These are phyloP conservation scores for Annulohypoxylon stygium DNA, from an alignment of 495 filamentous ascomycete genomes.

Conservation along the genomic window DNA sequence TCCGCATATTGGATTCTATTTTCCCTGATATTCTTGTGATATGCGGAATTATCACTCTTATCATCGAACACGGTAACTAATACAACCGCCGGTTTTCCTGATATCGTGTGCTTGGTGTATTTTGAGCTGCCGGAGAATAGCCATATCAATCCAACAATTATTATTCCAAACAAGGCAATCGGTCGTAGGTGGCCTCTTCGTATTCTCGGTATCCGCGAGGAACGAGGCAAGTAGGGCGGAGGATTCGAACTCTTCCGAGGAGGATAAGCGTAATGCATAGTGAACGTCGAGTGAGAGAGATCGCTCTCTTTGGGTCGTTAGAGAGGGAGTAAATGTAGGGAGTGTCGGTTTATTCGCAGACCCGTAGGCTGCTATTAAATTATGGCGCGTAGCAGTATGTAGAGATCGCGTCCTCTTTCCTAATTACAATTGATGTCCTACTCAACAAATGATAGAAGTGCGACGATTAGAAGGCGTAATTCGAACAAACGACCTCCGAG, in stretches of 20 bases:
- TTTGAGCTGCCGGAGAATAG: slow-evolving; percentile 65
- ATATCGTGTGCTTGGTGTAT: slow-evolving; percentile 55
- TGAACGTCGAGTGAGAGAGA: slow-evolving; percentile 42
- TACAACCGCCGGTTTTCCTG: slow-evolving; percentile 84
- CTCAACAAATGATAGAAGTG: background rate
- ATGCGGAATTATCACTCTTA: slow-evolving; percentile 69
- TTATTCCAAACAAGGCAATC: slow-evolving; percentile 68
- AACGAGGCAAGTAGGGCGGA: slow-evolving; percentile 69
- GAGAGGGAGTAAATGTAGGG: slow-evolving; percentile 1
- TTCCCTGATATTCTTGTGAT: slow-evolving; percentile 77
- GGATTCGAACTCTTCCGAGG: slow-evolving; percentile 83
- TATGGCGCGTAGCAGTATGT: slow-evolving; percentile 22
- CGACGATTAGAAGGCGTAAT: slow-evolving; percentile 7
- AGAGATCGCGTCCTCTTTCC: slow-evolving; percentile 22
- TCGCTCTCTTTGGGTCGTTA: slow-evolving; percentile 11
- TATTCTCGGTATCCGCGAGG: slow-evolving; percentile 70
- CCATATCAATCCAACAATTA: slow-evolving; percentile 71
- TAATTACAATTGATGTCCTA: slow-evolving; percentile 18
- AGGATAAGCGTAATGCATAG: slow-evolving; percentile 93
- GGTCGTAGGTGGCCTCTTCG: slow-evolving; percentile 76
- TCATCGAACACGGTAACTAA: slow-evolving; percentile 88
- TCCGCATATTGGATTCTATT: slow-evolving; percentile 90
- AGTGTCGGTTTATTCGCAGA: slow-evolving; percentile 4
- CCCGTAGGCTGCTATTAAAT: slow-evolving; percentile 10
- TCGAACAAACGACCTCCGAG: slow-evolving; percentile 3